Evolutionary conservation across 2,329 filamentous ascomycete genomes (phyloP).

Genomic region (Colletotrichum godetiae): DNA sequence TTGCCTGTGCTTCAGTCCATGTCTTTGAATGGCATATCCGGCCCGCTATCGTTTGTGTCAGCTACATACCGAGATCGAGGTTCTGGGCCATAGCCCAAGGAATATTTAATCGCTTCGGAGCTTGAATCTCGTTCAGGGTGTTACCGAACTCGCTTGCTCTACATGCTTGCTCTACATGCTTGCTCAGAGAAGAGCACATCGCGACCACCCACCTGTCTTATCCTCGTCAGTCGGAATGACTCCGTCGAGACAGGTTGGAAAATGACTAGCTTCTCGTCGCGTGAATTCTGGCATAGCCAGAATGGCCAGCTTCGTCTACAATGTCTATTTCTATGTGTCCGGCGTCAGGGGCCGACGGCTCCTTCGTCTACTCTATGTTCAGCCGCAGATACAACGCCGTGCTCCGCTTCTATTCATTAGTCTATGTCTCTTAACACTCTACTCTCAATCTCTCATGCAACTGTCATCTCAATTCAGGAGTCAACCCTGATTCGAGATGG

Average conservation of each 20-base stretch:
- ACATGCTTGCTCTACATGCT: neutral
- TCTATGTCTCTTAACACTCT: neutral
- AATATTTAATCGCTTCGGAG: neutral
- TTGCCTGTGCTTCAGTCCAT: too few relatives aligned
- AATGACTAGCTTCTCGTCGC: neutral
- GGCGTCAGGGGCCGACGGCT: neutral
- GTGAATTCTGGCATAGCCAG: neutral
- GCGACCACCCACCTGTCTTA: neutral
- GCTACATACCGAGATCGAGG: slow-evolving; percentile 17
- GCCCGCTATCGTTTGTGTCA: neutral
- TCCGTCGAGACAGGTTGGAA: neutral
- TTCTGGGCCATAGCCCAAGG: neutral
- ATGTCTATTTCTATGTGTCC: neutral
- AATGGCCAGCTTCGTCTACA: neutral
- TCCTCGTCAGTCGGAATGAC: neutral
- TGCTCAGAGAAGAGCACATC: neutral
- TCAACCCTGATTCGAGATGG: neutral
- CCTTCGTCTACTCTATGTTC: neutral
- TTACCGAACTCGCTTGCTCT: neutral
- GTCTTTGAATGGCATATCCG: neutral
- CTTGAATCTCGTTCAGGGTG: neutral
- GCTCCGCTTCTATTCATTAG: neutral
- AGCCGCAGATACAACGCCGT: too few relatives aligned
- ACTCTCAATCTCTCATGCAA: neutral
- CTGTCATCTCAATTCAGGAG: neutral